phyloP scores from a whole-genome alignment of 345 rosid species.

The Hypericum androsaemum region DNA sequence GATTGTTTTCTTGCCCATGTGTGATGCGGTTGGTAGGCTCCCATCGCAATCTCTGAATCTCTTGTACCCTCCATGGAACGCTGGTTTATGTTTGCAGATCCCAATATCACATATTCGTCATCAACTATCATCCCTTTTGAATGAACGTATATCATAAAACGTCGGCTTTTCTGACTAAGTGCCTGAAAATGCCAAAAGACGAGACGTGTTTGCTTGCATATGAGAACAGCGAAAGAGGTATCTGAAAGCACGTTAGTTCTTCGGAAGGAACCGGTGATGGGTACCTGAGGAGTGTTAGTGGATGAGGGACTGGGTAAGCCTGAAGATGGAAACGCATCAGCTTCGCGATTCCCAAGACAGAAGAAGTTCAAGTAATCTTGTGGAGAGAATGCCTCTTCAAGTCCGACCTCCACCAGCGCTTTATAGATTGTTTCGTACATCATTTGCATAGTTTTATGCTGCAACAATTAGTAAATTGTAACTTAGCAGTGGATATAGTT shows the following conservation, averaged over 20 bases:
- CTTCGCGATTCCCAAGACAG: constrained; percentile 91
- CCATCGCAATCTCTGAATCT: constrained; percentile 98
- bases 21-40: constrained; percentile 89
- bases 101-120: constrained; percentile 75
- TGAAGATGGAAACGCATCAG: constrained; percentile 14
- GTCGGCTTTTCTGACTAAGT: constrained; percentile 43
- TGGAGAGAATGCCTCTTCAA: constrained; percentile 51
- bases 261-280: too few relatives aligned
- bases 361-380: constrained; percentile 87
- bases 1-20: constrained; percentile 61
- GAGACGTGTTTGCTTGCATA: neutral
- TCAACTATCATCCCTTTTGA: constrained; percentile 96
- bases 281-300: constrained; percentile 62
- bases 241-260: too few relatives aligned
- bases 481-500: neutral
- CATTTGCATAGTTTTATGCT: constrained; percentile 97
- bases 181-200: constrained; percentile 34
- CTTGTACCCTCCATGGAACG: constrained; percentile 95
- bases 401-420: constrained; percentile 81
- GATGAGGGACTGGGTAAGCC: constrained; percentile 29
- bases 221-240: too few relatives aligned
- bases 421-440: constrained; percentile 88
- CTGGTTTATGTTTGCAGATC: constrained; percentile 96
- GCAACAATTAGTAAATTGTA: constrained; percentile 17
- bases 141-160: constrained; percentile 94